A percentile compares a stretch with the other conserved stretches of the same genome.
Evolutionary conservation across 176 grass and related monocot genomes (phyloP).

Genomic region (Otatea glauca): DNA sequence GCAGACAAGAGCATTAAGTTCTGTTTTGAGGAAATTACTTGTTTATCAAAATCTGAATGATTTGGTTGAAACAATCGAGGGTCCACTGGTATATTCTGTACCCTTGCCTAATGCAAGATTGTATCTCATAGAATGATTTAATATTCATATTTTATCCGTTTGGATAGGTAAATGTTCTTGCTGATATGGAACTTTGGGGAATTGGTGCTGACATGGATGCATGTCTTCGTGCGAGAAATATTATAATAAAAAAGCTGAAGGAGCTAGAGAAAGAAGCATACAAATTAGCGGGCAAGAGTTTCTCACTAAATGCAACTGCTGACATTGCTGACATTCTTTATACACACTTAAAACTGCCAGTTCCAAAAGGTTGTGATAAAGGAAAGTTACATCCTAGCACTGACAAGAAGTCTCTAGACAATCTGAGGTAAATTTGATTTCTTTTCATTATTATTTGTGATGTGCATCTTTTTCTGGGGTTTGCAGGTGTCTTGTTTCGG

Average conservation of each 20-base stretch:
- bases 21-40: slow-evolving; percentile 74
- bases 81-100: slow-evolving; percentile 71
- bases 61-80: slow-evolving; percentile 71
- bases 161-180: slow-evolving; percentile 83
- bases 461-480: not conserved
- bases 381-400: slow-evolving; percentile 96
- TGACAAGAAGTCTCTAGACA: slow-evolving; percentile 76
- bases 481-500: not conserved
- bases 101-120: slow-evolving; percentile 22
- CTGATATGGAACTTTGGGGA: slow-evolving; percentile 94
- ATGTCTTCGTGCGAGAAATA: slow-evolving; percentile 72
- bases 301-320: slow-evolving; percentile 81
- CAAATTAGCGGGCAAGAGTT: slow-evolving; percentile 73
- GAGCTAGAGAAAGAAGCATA: slow-evolving; percentile 88
- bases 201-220: slow-evolving; percentile 94
- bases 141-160: not conserved
- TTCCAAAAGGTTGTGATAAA: slow-evolving; percentile 72
- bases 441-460: not conserved
- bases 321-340: slow-evolving; percentile 92
- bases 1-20: slow-evolving; percentile 71
- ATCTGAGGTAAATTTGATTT: slow-evolving; percentile 63
- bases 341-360: slow-evolving; percentile 79
- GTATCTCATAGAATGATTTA: slow-evolving; percentile 20
- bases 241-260: slow-evolving; percentile 86
- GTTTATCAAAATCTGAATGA: slow-evolving; percentile 70